phyloP scores from a whole-genome alignment of 2,329 filamentous ascomycete species.

The Bimuria novae-zelandiae region DNA sequence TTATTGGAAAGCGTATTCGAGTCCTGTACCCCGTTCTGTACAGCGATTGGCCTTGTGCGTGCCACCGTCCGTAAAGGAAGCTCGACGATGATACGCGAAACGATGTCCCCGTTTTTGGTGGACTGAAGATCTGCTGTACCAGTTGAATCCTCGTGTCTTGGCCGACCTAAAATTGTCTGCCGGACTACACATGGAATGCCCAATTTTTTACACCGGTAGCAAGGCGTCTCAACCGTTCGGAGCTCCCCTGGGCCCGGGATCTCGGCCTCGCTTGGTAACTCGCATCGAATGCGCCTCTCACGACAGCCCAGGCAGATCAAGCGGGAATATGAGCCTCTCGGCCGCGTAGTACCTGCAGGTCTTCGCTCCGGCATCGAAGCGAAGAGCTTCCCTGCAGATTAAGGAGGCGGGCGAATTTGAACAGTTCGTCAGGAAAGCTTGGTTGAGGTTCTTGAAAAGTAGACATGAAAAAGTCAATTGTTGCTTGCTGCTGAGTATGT shows the following conservation, averaged over 20 bases:
- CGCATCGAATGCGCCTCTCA: conserved; percentile 24
- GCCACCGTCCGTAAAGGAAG: not conserved
- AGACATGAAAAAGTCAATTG: too few relatives aligned
- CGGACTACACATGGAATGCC: conserved; percentile 19
- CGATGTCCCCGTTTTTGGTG: not conserved
- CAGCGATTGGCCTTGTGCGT: not conserved
- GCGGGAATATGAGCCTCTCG: conserved; percentile 22
- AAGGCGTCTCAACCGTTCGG: conserved; percentile 21
- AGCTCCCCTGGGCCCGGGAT: conserved; percentile 19
- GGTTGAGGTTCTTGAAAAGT: too few relatives aligned
- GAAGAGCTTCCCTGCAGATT: not conserved
- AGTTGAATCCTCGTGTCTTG: conserved; percentile 4
- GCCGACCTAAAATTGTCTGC: conserved; percentile 20
- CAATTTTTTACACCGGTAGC: conserved; percentile 21
- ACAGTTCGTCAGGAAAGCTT: not conserved
- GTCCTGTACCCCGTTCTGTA: not conserved
- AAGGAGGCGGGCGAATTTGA: not conserved
- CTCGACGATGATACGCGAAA: not conserved
- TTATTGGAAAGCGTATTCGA: not conserved
- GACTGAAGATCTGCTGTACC: not conserved
- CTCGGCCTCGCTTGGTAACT: conserved; percentile 20
- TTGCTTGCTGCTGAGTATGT: too few relatives aligned
- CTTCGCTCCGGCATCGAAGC: conserved; percentile 12
- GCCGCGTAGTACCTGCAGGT: conserved; percentile 13
- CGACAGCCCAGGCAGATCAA: conserved; percentile 25